Conservation (phyloP, 2,329 filamentous ascomycete species). For the Botrytis paeoniae region DNA sequence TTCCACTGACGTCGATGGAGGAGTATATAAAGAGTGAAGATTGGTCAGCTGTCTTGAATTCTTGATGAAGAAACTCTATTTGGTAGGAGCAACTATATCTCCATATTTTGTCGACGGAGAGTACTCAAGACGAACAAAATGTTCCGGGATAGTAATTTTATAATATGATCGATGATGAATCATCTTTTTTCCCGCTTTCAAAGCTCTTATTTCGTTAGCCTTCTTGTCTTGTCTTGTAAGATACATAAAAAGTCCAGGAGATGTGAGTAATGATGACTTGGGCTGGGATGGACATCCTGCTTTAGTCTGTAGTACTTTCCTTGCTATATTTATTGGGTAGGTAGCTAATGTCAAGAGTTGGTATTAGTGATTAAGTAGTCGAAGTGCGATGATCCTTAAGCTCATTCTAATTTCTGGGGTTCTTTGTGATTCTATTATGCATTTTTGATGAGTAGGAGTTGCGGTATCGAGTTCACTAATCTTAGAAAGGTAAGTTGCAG, state of each 20-base stretch:
- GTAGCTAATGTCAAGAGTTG: too few species aligned
- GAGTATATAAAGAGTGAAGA: neutral
- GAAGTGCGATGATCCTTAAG: too few species aligned
- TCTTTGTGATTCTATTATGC: too few species aligned
- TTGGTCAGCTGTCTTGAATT: neutral
- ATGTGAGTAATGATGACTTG: neutral
- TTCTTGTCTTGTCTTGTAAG: too few species aligned
- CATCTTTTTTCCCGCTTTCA: neutral
- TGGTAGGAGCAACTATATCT: accelerated
- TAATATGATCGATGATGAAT: neutral
- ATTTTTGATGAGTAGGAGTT: too few species aligned
- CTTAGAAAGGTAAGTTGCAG: too few species aligned
- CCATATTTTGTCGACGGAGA: neutral
- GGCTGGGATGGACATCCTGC: neutral
- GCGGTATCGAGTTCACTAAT: too few species aligned
- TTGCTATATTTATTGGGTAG: neutral
- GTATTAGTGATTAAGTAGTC: too few species aligned
- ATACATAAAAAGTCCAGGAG: too few species aligned
- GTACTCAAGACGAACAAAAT: neutral
- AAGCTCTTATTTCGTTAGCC: neutral
- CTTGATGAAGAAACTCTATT: neutral
- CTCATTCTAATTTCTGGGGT: too few species aligned
- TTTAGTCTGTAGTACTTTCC: neutral
- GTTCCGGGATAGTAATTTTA: neutral
- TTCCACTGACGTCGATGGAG: neutral